Evolutionary conservation across 495 filamentous ascomycete genomes (phyloP), one percentile per base, ranked within the genome.

Genomic region (Hyaloscypha finlandica): DNA sequence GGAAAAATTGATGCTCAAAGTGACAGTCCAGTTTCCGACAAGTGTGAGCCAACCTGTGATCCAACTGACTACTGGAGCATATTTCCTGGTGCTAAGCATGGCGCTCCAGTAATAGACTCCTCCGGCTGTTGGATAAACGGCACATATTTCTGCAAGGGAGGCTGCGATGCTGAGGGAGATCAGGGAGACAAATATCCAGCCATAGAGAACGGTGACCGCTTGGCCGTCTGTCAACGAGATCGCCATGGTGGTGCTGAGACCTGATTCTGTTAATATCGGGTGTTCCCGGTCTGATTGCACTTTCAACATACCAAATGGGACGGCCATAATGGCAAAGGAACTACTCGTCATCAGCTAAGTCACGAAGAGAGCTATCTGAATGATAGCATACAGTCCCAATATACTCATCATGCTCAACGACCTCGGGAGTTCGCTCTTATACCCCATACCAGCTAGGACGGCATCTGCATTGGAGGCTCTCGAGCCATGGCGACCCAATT

Each of bases 221-320:
- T 89, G 85, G 51, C 89, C 88, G 70, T 90, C 86, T 39, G 81
- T 82, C 20, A 91, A 80, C 5, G 86, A 85, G 70, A 89, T 88
- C 74, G 84, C 86, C 64, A 90, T 79, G 30, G 89, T 90, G 37
- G 88, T 89, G 64, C 76, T 77, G 25, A 81, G 69, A 29, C 79
- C 79, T 29, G 74, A 71, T 37, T 37, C 35, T 37, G 12, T 37
- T 37, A 56, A 70, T 62, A 58, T n/a, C 48, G 31, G 19, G 22
- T 32, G 30, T 55, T 30, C 42, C 19, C 9, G 9, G 6, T n/a
- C 39, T 8, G 2, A n/a, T 58, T 31, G 55, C 20, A 29, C 16
- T 30, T 30, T 16, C 20, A 30, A 58, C 51, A 30, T 64, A 71
- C 56, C 74, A 68, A 74, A 76, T 54, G 73, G 74, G 63, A 65